These are phyloP conservation scores for Massarina eburnea DNA, from an alignment of 2,329 filamentous ascomycete genomes.

Conservation along the genomic window DNA sequence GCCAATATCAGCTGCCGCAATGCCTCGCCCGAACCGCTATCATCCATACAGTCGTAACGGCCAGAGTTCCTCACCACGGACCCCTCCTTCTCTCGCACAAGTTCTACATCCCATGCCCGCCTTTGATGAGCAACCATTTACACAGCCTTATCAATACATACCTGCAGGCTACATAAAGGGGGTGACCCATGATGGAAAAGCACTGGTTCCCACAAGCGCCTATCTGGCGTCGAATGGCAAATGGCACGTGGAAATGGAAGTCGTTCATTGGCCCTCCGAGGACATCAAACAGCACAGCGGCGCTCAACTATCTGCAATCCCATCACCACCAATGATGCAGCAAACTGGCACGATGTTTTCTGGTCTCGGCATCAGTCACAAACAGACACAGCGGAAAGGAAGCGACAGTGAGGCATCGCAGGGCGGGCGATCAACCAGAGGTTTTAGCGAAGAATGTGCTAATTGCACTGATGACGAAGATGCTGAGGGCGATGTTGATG, in stretches of 20 bases:
- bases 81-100: neutral
- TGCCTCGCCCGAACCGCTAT: slow-evolving; percentile 15
- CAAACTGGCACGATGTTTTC: slow-evolving; percentile 1
- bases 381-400: neutral
- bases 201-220: slow-evolving; percentile 1
- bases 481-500: neutral
- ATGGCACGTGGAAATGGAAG: slow-evolving; percentile 13
- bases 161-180: slow-evolving; percentile 6
- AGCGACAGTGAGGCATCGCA: neutral
- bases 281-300: neutral
- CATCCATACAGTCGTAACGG: slow-evolving; percentile 7
- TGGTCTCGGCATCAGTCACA: slow-evolving; percentile 1
- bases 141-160: slow-evolving; percentile 4
- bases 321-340: neutral
- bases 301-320: neutral
- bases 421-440: neutral
- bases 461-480: slow-evolving; percentile 1
- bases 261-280: slow-evolving; percentile 11
- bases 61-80: slow-evolving; percentile 3
- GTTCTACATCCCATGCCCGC: neutral
- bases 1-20: slow-evolving; percentile 9
- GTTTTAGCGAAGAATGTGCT: slow-evolving; percentile 1
- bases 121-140: neutral
- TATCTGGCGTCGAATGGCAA: slow-evolving; percentile 11
- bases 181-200: neutral